These are phyloP conservation scores for Mimosa pudica DNA, from an alignment of 306 rosid genomes.

Conservation along the genomic window DNA sequence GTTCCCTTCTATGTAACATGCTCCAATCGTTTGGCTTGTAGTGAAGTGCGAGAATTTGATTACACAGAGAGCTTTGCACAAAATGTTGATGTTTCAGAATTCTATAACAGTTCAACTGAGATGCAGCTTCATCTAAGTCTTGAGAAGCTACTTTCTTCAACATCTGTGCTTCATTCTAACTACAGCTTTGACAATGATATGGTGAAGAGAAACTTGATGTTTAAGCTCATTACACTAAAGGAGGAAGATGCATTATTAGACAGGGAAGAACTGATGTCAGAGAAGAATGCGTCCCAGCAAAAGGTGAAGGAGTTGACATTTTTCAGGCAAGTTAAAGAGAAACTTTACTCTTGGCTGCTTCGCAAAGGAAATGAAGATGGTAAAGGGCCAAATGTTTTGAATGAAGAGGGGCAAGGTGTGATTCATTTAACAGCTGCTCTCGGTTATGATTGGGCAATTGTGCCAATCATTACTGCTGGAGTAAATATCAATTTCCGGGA, in stretches of 20 bases:
- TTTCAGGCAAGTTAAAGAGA: conserved; percentile 66
- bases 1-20: conserved; percentile 85
- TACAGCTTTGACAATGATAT: conserved; percentile 40
- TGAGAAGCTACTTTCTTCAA: conserved; percentile 54
- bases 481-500: conserved; percentile 87
- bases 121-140: conserved; percentile 53
- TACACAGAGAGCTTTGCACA: conserved; percentile 48
- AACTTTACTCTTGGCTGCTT: conserved; percentile 78
- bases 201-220: conserved; percentile 54
- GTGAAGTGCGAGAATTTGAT: conserved; percentile 88
- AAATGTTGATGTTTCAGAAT: conserved; percentile 45
- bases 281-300: conserved; percentile 42
- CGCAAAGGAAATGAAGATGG: conserved; percentile 68
- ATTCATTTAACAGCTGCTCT: conserved; percentile 87
- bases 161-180: conserved; percentile 39
- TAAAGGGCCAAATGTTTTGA: conserved; percentile 76
- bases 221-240: conserved; percentile 64
- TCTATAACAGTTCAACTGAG: conserved; percentile 49
- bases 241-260: conserved; percentile 65
- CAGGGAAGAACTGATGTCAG: conserved; percentile 46
- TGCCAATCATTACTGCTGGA: conserved; percentile 70
- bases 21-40: conserved; percentile 89
- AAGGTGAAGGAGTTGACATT: conserved; percentile 47
- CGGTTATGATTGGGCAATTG: conserved; percentile 83
- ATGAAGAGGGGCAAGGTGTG: conserved; percentile 71